Percentiles rank a stretch among this genome's conserved stretches.
phyloP scores from a whole-genome alignment of 1,284 basidiomycete genomes.

The Ustilago shanxiensis region DNA sequence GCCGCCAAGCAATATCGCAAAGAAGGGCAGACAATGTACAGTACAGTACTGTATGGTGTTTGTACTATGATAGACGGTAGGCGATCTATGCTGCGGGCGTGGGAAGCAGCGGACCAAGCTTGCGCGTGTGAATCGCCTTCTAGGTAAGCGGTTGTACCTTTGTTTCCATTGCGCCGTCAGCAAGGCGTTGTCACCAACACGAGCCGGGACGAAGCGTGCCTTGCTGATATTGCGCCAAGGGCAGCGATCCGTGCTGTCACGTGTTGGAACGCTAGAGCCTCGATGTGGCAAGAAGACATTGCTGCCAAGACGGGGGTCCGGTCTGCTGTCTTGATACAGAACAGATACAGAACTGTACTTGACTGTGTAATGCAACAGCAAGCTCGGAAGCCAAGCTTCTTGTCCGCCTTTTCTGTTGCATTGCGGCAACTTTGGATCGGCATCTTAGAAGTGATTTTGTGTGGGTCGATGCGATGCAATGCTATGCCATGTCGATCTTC shows the following conservation, averaged over 20 bases:
- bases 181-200: neutral
- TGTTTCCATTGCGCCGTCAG: conserved; percentile 6
- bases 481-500: neutral
- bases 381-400: neutral
- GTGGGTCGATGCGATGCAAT: neutral
- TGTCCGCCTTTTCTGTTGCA: neutral
- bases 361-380: too few species aligned
- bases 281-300: neutral
- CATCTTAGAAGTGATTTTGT: neutral
- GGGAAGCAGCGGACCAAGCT: neutral
- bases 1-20: conserved; percentile 8
- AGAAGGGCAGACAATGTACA: neutral
- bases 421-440: neutral
- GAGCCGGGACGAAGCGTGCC: neutral
- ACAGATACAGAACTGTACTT: too few species aligned
- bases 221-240: conserved; percentile 18
- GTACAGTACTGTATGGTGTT: neutral
- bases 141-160: neutral
- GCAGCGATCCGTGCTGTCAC: conserved; percentile 18
- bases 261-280: neutral
- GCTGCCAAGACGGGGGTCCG: too few species aligned
- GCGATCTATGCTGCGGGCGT: neutral
- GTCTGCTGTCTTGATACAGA: neutral
- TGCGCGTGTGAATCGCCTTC: too few species aligned
- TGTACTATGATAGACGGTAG: too few species aligned